Percentiles rank a stretch among this genome's conserved stretches.
Conservation (phyloP, 208 protist species). For the Leishmania major region DNA sequence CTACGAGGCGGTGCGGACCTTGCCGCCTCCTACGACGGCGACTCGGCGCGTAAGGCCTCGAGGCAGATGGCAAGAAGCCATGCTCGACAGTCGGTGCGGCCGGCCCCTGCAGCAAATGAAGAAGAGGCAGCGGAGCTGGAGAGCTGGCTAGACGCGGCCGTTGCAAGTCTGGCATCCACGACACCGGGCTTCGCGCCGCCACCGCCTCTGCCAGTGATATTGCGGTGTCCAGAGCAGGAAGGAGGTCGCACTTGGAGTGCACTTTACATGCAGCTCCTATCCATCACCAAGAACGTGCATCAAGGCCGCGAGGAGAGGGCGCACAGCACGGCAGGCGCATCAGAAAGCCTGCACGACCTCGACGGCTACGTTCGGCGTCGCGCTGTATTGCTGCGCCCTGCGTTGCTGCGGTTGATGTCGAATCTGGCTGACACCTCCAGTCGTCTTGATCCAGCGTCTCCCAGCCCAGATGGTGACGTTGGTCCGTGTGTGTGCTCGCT, state of each 20-base stretch:
- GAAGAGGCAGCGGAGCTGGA: background rate
- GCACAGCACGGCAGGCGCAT: background rate
- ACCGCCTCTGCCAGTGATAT: background rate
- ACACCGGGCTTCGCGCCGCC: background rate
- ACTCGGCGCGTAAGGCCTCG: background rate
- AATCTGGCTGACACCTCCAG: background rate
- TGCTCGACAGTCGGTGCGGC: background rate
- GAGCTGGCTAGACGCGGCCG: background rate
- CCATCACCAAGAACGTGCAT: background rate
- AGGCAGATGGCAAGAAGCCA: background rate
- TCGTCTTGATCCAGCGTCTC: background rate
- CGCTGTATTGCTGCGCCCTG: background rate
- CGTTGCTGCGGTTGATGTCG: slow-evolving; percentile 3
- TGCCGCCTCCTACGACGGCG: background rate
- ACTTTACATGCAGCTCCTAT: slow-evolving; percentile 4
- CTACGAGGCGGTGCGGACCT: background rate
- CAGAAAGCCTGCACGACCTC: background rate
- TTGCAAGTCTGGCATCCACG: background rate
- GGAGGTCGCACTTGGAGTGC: background rate
- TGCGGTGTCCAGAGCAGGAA: background rate
- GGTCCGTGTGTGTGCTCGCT: slow-evolving; percentile 13
- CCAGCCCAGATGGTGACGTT: background rate
- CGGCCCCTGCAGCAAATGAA: background rate
- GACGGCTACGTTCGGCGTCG: background rate
- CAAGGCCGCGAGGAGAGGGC: background rate